phyloP scores from a whole-genome alignment of 768 basidiomycete species.

The Russula brevipes region DNA sequence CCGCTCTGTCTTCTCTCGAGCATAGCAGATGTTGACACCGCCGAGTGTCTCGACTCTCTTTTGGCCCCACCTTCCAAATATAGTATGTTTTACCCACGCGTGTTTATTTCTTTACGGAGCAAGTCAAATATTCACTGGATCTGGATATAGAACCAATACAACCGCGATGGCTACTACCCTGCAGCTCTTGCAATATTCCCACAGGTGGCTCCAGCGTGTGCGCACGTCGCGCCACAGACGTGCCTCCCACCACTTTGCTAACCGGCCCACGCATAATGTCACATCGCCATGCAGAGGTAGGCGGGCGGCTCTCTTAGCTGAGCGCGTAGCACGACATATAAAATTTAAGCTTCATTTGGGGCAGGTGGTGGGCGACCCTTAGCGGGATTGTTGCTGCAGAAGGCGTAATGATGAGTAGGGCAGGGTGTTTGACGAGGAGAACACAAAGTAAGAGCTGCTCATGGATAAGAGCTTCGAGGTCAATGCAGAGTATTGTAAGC shows the following conservation, averaged over 20 bases:
- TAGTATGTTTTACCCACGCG: no score
- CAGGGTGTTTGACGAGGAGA: constrained; percentile 55
- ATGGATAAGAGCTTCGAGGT: constrained; percentile 54
- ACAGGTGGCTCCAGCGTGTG: constrained; percentile 68
- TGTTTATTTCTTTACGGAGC: no score
- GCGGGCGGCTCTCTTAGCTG: constrained; percentile 71
- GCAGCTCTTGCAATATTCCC: constrained; percentile 41
- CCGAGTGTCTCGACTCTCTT: no score
- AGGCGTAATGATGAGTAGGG: constrained; percentile 68
- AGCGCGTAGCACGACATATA: constrained; percentile 70
- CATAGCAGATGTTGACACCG: no score
- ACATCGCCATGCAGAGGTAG: constrained; percentile 67
- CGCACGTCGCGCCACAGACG: constrained; percentile 56
- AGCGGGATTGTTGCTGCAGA: constrained; percentile 53
- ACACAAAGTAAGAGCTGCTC: constrained; percentile 47
- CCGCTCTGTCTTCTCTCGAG: no score
- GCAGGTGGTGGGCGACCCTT: constrained; percentile 63
- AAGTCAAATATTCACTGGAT: no score
- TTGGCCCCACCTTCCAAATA: no score
- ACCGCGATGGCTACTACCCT: no score
- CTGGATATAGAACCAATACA: no score
- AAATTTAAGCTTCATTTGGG: constrained; percentile 66
- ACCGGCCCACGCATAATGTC: constrained; percentile 43
- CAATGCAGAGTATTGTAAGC: constrained; percentile 48
- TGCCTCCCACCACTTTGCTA: constrained; percentile 54